Conservation (phyloP, 176 grass and related monocot species). For the Raddia distichophylla region DNA sequence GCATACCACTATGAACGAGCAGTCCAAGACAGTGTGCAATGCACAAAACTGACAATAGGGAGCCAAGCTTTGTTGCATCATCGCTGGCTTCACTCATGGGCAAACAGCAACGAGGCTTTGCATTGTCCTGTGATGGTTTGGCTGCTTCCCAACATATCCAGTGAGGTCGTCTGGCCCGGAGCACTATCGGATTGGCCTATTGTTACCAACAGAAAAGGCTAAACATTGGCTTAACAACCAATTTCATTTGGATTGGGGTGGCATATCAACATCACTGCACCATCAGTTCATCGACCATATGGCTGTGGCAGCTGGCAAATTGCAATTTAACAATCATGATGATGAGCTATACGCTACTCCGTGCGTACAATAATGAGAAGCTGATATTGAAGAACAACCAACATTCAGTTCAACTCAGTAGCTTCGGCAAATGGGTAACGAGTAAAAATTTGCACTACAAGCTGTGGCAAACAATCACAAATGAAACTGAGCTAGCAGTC, state of each 20-base stretch:
- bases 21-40: background rate
- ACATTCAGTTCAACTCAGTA: background rate
- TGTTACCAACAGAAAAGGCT: background rate
- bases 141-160: background rate
- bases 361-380: background rate
- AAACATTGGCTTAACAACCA: background rate
- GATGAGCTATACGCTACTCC: constrained; percentile 1
- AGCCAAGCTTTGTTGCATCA: background rate
- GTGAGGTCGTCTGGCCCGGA: background rate
- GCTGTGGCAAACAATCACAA: background rate
- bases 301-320: background rate
- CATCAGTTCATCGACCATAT: background rate
- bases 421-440: background rate
- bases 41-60: background rate
- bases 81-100: background rate
- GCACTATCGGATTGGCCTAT: background rate
- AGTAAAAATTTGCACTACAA: background rate
- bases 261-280: background rate
- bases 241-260: constrained; percentile 32
- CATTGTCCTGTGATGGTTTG: background rate
- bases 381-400: background rate
- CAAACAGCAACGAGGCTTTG: background rate
- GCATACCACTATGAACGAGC: background rate
- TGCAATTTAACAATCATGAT: constrained; percentile 6
- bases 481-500: background rate